Evolutionary conservation across 306 rosid genomes (phyloP).

Genomic region (Dryas drummondii): DNA sequence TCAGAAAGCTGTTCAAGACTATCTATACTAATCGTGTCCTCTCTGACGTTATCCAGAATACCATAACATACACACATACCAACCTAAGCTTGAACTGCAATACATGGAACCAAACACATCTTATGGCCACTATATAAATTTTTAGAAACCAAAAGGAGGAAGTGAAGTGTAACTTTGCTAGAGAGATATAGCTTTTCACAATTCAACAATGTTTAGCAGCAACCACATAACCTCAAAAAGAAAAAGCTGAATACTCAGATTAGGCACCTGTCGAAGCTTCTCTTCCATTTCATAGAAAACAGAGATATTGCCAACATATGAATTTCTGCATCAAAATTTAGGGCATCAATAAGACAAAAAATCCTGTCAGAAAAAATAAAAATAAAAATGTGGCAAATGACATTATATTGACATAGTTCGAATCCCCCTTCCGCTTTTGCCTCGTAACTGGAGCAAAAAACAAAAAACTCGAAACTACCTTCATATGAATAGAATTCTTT

Average conservation of each 20-base stretch:
- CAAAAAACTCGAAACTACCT: background rate
- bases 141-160: background rate
- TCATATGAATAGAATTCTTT: background rate
- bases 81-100: conserved; percentile 1
- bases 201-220: conserved; percentile 21
- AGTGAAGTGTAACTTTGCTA: background rate
- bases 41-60: conserved; percentile 1
- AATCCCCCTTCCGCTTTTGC: too few species aligned
- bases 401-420: background rate
- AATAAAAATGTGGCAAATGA: background rate
- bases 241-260: conserved; percentile 27
- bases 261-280: conserved; percentile 73
- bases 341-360: conserved; percentile 20
- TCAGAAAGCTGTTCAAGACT: background rate
- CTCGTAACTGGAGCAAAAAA: too few species aligned
- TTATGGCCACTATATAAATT: background rate
- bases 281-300: conserved; percentile 82
- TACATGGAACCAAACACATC: background rate
- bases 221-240: conserved; percentile 15
- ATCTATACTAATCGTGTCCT: background rate
- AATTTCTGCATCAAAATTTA: conserved; percentile 63
- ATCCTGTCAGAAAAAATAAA: too few species aligned
- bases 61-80: background rate
- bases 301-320: conserved; percentile 88
- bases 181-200: conserved; percentile 7